A percentile compares a stretch with the other conserved stretches of the same genome.
Conservation (phyloP, 441 rosid genomes). For the Omphalea diandra region DNA sequence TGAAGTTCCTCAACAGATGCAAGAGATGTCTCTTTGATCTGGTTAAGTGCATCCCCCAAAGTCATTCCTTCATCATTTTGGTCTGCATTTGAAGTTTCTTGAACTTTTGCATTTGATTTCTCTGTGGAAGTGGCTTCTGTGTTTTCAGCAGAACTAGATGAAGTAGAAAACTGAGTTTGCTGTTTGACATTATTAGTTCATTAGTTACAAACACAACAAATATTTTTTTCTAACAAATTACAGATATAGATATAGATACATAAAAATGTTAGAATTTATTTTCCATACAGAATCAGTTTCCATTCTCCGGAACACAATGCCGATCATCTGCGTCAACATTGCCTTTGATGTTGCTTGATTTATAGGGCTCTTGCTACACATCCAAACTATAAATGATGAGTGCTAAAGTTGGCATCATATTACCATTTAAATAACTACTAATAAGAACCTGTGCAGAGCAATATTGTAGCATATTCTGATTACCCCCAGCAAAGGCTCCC, state of each 20-base stretch:
- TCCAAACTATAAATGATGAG: conserved; percentile 36
- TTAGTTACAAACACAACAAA: conserved; percentile 19
- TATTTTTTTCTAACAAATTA: conserved; percentile 12
- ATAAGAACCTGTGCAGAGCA: conserved; percentile 85
- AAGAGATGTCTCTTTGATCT: conserved; percentile 68
- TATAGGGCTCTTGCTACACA: conserved; percentile 94
- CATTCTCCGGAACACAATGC: conserved; percentile 96
- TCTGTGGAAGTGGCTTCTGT: conserved; percentile 52
- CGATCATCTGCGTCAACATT: conserved; percentile 98
- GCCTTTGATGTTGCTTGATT: conserved; percentile 99
- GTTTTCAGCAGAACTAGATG: conserved; percentile 50
- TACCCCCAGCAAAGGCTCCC: conserved; percentile 96
- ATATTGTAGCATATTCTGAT: conserved; percentile 96
- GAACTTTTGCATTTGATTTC: conserved; percentile 43
- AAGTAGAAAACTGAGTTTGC: conserved; percentile 56
- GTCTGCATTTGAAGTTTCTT: conserved; percentile 51
- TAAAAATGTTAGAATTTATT: conserved; percentile 7
- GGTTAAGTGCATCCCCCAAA: conserved; percentile 79
- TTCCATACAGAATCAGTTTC: conserved; percentile 79
- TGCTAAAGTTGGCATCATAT: conserved; percentile 22
- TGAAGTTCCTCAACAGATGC: conserved; percentile 98
- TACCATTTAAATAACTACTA: conserved; percentile 20
- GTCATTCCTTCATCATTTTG: conserved; percentile 72
- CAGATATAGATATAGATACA: conserved; percentile 1
- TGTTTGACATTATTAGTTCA: conserved; percentile 29